phyloP scores from a whole-genome alignment of 805 yeast species.

The Candida qinlingensis region DNA sequence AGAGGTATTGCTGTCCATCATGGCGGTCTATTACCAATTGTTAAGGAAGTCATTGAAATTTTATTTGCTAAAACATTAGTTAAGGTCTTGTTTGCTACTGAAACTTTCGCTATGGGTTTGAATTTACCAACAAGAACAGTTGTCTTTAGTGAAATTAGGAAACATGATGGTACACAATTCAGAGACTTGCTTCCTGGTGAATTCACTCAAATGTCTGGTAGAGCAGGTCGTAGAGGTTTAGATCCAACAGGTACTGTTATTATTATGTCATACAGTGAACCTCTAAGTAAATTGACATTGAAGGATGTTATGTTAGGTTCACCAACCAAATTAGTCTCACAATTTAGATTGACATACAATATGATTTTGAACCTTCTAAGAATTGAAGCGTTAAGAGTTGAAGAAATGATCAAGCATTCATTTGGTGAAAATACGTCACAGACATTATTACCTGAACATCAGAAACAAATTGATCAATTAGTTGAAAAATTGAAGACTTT shows the following conservation, averaged over 20 bases:
- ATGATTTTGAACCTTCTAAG: slow-evolving; percentile 90
- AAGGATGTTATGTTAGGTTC: slow-evolving; percentile 82
- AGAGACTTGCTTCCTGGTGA: slow-evolving; percentile 90
- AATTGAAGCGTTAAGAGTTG: slow-evolving; percentile 93
- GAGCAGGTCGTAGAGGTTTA: slow-evolving; percentile 97
- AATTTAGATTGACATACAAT: slow-evolving; percentile 89
- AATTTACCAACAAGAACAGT: slow-evolving; percentile 96
- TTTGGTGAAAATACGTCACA: slow-evolving; percentile 90
- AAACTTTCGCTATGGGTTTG: slow-evolving; percentile 98
- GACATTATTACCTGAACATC: slow-evolving; percentile 79
- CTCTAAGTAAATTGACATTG: slow-evolving; percentile 51
- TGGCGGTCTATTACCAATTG: slow-evolving; percentile 89
- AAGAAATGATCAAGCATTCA: slow-evolving; percentile 95
- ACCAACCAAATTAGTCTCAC: slow-evolving; percentile 86
- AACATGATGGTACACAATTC: slow-evolving; percentile 85
- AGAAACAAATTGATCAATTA: slow-evolving; percentile 53
- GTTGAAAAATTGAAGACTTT: slow-evolving; percentile 40
- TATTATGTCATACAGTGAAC: slow-evolving; percentile 75
- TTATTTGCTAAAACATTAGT: slow-evolving; percentile 81
- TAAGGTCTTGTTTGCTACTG: slow-evolving; percentile 92
- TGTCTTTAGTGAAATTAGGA: slow-evolving; percentile 76
- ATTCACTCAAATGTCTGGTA: slow-evolving; percentile 97
- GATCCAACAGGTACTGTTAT: slow-evolving; percentile 94
- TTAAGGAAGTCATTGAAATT: slow-evolving; percentile 89
- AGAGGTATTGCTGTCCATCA: slow-evolving; percentile 96